A percentile compares a stretch with the other conserved stretches of the same genome.
phyloP scores from a whole-genome alignment of 805 yeast species.

The Zygosaccharomyces siamensis region DNA sequence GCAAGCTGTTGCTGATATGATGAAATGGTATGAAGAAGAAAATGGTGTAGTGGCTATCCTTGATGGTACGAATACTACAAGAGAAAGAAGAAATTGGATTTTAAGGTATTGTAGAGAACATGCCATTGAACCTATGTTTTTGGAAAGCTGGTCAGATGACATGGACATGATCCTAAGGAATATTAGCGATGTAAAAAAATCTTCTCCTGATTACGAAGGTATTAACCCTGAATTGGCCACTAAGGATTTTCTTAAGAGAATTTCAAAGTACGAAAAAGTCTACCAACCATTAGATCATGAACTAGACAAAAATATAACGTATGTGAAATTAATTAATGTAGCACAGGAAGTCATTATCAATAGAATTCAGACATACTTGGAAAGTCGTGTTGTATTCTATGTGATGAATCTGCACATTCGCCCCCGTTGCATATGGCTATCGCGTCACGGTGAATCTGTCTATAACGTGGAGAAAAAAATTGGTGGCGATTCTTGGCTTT shows the following conservation, averaged over 20 bases:
- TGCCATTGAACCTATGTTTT: slow-evolving; percentile 80
- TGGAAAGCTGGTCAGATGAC: slow-evolving; percentile 90
- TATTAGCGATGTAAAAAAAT: slow-evolving; percentile 78
- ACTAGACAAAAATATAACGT: slow-evolving; percentile 63
- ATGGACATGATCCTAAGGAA: slow-evolving; percentile 71
- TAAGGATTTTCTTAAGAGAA: slow-evolving; percentile 66
- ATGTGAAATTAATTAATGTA: slow-evolving; percentile 81
- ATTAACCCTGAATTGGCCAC: slow-evolving; percentile 68
- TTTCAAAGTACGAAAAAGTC: slow-evolving; percentile 62
- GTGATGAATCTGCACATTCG: slow-evolving; percentile 93
- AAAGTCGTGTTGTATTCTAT: slow-evolving; percentile 89
- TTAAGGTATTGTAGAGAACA: slow-evolving; percentile 56
- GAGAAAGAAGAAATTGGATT: slow-evolving; percentile 61
- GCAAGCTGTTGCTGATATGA: slow-evolving; percentile 70
- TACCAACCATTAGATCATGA: slow-evolving; percentile 71
- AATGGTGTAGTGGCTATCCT: slow-evolving; percentile 86
- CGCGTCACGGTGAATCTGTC: slow-evolving; percentile 93
- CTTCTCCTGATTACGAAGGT: slow-evolving; percentile 75
- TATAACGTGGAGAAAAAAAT: slow-evolving; percentile 90
- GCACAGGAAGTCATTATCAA: slow-evolving; percentile 86
- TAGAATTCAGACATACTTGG: slow-evolving; percentile 79
- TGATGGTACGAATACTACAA: slow-evolving; percentile 89
- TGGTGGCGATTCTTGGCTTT: slow-evolving; percentile 88
- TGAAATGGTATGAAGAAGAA: slow-evolving; percentile 77
- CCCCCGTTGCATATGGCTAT: slow-evolving; percentile 88